Percentiles rank a stretch among this genome's conserved stretches.
These are phyloP conservation scores for Metarhizium guizhouense DNA, from an alignment of 2,329 filamentous ascomycete genomes.

Conservation along the genomic window DNA sequence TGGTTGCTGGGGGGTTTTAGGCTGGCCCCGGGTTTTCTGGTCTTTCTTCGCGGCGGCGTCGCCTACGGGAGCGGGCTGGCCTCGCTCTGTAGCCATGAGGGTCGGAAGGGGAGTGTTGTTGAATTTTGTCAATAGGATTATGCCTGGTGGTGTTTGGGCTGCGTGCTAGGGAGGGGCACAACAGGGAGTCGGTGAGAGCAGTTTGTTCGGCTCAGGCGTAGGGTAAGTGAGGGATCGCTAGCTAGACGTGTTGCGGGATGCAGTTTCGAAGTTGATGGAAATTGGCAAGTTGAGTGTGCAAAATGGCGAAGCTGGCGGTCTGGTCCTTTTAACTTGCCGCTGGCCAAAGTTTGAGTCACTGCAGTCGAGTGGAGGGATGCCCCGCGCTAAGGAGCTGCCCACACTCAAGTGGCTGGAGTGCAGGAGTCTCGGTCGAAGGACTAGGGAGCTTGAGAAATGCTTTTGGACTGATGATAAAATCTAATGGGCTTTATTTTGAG, in stretches of 20 bases:
- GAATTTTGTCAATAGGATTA: too few relatives aligned
- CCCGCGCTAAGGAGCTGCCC: conserved; percentile 21
- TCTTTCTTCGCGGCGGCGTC: conserved; percentile 15
- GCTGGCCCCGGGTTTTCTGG: conserved; percentile 14
- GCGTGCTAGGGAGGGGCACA: neutral
- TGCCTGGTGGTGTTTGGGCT: too few relatives aligned
- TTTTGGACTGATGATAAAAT: too few relatives aligned
- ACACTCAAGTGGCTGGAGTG: too few relatives aligned
- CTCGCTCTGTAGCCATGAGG: conserved; percentile 24
- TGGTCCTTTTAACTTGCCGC: conserved; percentile 1
- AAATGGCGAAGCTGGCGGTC: neutral
- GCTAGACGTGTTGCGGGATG: neutral
- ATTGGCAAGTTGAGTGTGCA: neutral
- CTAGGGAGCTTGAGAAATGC: too few relatives aligned
- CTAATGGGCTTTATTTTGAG: too few relatives aligned
- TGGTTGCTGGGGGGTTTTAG: conserved; percentile 11
- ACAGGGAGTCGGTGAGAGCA: neutral
- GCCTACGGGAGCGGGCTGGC: conserved; percentile 19
- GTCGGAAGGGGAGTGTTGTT: neutral
- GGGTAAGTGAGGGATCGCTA: neutral
- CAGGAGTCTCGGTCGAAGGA: too few relatives aligned
- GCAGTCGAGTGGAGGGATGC: conserved; percentile 19
- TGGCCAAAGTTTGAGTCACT: conserved; percentile 24
- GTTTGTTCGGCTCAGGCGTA: neutral
- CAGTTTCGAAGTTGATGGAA: neutral